Percentiles rank a stretch among this genome's conserved stretches.
These are phyloP conservation scores for Yarrowia galli DNA, from an alignment of 1,139 yeast genomes.

Conservation along the genomic window DNA sequence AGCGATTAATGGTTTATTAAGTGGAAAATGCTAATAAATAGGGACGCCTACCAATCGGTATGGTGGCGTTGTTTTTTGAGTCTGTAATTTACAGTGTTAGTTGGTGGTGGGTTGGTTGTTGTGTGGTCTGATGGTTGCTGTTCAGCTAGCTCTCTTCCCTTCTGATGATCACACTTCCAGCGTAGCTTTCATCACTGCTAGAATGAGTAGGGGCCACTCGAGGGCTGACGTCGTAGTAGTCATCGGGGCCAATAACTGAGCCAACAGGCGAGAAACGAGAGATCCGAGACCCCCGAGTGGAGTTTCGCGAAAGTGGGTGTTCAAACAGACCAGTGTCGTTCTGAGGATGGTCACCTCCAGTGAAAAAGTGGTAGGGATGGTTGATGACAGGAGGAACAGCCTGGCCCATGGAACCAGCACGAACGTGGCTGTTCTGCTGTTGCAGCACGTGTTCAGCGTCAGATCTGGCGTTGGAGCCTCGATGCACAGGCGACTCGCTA, in stretches of 20 bases:
- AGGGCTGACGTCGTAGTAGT: constrained; percentile 16
- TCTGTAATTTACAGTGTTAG: constrained; percentile 12
- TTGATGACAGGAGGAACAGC: neutral
- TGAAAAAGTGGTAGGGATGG: constrained; percentile 28
- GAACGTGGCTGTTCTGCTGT: constrained; percentile 28
- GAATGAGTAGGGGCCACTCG: constrained; percentile 9
- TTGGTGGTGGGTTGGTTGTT: neutral
- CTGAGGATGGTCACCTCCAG: constrained; percentile 26
- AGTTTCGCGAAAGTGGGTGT: constrained; percentile 9
- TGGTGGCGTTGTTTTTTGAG: constrained; percentile 3
- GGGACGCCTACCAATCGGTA: neutral
- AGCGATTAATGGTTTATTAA: constrained; percentile 23
- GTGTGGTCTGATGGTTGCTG: neutral
- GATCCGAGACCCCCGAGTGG: constrained; percentile 13
- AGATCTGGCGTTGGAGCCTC: constrained; percentile 19
- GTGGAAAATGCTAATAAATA: constrained; percentile 26
- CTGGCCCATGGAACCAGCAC: constrained; percentile 19
- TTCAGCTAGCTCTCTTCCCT: constrained; percentile 2
- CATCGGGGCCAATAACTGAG: constrained; percentile 27
- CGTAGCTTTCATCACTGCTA: constrained; percentile 32
- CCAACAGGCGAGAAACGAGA: constrained; percentile 32
- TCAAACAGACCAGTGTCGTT: constrained; percentile 31
- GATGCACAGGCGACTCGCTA: constrained; percentile 26
- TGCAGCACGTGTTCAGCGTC: constrained; percentile 21
- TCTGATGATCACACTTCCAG: constrained; percentile 30